These are phyloP conservation scores for Chlamydomonas schloesseri DNA, from an alignment of 139 green algal genomes.

Conservation along the genomic window DNA sequence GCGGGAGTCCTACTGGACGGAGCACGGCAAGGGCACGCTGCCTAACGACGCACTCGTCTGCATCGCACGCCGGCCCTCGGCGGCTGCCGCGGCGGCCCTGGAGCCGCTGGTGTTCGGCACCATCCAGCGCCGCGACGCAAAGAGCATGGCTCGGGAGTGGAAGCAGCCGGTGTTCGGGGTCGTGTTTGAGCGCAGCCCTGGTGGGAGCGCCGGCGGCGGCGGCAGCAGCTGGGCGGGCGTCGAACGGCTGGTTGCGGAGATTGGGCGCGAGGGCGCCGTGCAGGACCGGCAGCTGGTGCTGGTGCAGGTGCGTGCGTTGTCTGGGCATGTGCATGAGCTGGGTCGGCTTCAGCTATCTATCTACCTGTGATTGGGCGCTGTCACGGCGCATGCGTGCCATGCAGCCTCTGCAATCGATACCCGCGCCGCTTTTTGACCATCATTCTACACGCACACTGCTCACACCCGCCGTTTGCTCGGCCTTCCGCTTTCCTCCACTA, in stretches of 20 bases:
- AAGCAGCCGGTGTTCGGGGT: constrained; percentile 47
- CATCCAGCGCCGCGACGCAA: constrained; percentile 38
- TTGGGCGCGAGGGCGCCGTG: not conserved
- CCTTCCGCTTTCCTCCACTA: too few relatives aligned
- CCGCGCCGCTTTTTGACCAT: too few relatives aligned
- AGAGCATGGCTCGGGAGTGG: constrained; percentile 45
- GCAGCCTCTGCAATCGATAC: too few relatives aligned
- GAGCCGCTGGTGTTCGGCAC: constrained; percentile 54
- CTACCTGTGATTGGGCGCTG: too few relatives aligned
- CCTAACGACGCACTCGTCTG: constrained; percentile 53
- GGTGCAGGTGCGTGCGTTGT: constrained; percentile 56
- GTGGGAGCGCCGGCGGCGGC: too few relatives aligned
- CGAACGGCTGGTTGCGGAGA: constrained; percentile 41
- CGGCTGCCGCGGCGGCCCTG: too few relatives aligned
- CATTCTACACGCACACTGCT: too few relatives aligned
- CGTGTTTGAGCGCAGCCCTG: constrained; percentile 43
- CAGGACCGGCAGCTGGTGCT: constrained; percentile 29
- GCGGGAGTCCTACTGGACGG: constrained; percentile 50
- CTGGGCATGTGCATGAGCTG: too few relatives aligned
- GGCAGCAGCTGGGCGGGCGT: not conserved
- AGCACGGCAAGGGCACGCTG: constrained; percentile 49
- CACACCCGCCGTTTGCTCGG: too few relatives aligned
- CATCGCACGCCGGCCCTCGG: constrained; percentile 1
- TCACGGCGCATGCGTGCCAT: too few relatives aligned
- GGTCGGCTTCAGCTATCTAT: too few relatives aligned